phyloP scores from a whole-genome alignment of 148 eudicot species.

The Cornus florida region DNA sequence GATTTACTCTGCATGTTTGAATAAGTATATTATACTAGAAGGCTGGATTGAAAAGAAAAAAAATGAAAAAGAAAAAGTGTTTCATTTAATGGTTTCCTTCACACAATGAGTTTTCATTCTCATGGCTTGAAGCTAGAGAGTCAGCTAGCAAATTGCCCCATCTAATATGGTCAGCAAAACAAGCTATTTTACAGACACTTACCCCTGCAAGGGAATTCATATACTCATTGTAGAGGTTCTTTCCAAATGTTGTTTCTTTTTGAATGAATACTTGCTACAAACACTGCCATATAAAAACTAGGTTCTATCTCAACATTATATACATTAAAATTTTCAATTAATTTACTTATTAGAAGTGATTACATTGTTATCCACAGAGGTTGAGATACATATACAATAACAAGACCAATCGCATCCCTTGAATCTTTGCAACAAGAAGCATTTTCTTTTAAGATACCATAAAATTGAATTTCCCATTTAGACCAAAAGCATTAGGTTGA shows the following conservation, averaged over 20 bases:
- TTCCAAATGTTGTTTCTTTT: not conserved
- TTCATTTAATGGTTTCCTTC: not conserved
- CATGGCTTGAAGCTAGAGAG: not conserved
- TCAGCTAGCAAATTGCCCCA: not conserved
- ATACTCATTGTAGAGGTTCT: not conserved
- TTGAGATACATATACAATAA: too few relatives aligned
- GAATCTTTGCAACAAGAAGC: not conserved
- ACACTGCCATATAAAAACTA: not conserved
- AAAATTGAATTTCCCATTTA: too few relatives aligned
- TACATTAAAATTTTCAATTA: not conserved
- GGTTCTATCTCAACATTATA: not conserved
- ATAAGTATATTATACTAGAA: too few relatives aligned
- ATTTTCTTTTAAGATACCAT: not conserved
- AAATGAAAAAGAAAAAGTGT: too few relatives aligned
- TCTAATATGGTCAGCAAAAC: not conserved
- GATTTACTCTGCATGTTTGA: not conserved
- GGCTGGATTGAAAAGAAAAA: not conserved
- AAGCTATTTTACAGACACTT: not conserved
- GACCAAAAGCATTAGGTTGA: too few relatives aligned
- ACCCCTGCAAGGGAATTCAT: not conserved
- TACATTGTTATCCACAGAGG: too few relatives aligned
- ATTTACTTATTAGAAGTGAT: too few relatives aligned
- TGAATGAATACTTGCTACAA: not conserved
- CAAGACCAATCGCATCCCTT: too few relatives aligned
- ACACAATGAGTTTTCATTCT: not conserved